A percentile compares a stretch with the other conserved stretches of the same genome.
These are phyloP conservation scores for Mycosphaerella sp. DNA, from an alignment of 2,329 filamentous ascomycete species.

Conservation along the genomic window DNA sequence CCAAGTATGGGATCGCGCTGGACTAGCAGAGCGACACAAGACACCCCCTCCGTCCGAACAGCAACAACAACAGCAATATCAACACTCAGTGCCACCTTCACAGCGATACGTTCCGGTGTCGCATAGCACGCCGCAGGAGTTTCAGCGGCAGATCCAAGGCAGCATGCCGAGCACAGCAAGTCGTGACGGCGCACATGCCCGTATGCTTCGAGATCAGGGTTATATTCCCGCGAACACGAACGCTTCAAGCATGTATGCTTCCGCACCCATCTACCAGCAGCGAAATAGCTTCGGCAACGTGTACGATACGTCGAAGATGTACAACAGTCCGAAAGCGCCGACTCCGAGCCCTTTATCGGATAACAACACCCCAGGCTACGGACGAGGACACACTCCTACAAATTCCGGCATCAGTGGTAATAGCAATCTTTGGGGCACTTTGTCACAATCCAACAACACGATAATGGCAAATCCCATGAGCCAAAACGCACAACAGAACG, in stretches of 20 bases:
- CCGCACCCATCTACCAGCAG: conserved; percentile 10
- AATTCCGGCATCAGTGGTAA: neutral
- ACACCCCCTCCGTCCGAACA: conserved; percentile 19
- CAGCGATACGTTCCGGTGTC: conserved; percentile 17
- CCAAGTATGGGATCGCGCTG: conserved; percentile 26
- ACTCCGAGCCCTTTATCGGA: conserved; percentile 32
- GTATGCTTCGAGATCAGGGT: conserved; percentile 31
- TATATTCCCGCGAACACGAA: conserved; percentile 16
- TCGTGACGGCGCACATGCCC: conserved; percentile 31
- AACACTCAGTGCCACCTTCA: conserved; percentile 9
- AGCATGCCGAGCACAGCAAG: conserved; percentile 30
- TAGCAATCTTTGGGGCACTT: conserved; percentile 15
- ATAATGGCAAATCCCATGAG: conserved; percentile 2
- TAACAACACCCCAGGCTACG: conserved; percentile 25
- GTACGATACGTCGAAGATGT: conserved; percentile 25
- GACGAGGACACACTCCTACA: conserved; percentile 19
- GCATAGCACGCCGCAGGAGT: conserved; percentile 41
- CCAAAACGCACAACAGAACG: conserved; percentile 2
- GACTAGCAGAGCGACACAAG: conserved; percentile 15
- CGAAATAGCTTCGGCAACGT: conserved; percentile 24
- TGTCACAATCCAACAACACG: conserved; percentile 15
- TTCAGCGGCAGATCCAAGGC: conserved; percentile 32
- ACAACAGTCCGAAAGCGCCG: conserved; percentile 30
- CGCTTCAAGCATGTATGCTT: conserved; percentile 7
- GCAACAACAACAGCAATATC: conserved; percentile 15